Percentiles rank a stretch among this genome's conserved stretches.
These are phyloP conservation scores for Stereocaulon alpinum DNA, from an alignment of 495 filamentous ascomycete genomes.

Conservation along the genomic window DNA sequence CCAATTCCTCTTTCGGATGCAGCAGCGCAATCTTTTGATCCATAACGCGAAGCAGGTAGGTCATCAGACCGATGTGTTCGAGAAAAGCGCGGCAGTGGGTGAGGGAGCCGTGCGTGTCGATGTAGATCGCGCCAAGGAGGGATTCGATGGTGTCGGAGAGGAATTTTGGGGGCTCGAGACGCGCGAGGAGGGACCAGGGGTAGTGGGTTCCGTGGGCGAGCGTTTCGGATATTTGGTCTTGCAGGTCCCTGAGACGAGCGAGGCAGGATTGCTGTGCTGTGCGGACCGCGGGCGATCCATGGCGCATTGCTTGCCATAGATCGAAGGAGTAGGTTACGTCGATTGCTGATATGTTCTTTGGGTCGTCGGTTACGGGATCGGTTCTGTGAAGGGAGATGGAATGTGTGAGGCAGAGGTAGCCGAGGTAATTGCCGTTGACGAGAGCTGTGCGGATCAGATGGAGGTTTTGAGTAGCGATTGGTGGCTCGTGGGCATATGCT, in stretches of 20 bases:
- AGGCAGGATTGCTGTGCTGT: constrained; percentile 32
- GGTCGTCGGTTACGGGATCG: constrained; percentile 17
- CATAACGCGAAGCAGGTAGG: constrained; percentile 52
- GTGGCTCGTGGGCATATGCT: constrained; percentile 35
- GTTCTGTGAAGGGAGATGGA: constrained; percentile 18
- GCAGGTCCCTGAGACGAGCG: constrained; percentile 39
- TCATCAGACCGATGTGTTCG: constrained; percentile 53
- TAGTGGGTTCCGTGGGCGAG: constrained; percentile 43
- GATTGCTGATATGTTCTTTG: constrained; percentile 15
- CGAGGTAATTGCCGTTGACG: constrained; percentile 81
- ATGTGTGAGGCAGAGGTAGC: constrained; percentile 60
- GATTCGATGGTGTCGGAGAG: constrained; percentile 80
- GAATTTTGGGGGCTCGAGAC: constrained; percentile 64
- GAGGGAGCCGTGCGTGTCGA: constrained; percentile 60
- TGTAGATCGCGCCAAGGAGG: constrained; percentile 72
- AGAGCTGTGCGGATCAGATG: constrained; percentile 61
- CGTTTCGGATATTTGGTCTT: constrained; percentile 38
- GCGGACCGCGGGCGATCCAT: constrained; percentile 36
- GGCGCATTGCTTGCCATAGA: constrained; percentile 63
- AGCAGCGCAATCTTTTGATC: constrained; percentile 46
- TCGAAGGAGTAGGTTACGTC: constrained; percentile 20
- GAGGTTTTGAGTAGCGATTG: constrained; percentile 55
- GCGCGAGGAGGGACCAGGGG: constrained; percentile 64
- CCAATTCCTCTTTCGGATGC: constrained; percentile 68
- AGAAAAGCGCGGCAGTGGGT: constrained; percentile 45